Conservation (phyloP, 2,329 filamentous ascomycete species). For the Rhinocladiella similis region DNA sequence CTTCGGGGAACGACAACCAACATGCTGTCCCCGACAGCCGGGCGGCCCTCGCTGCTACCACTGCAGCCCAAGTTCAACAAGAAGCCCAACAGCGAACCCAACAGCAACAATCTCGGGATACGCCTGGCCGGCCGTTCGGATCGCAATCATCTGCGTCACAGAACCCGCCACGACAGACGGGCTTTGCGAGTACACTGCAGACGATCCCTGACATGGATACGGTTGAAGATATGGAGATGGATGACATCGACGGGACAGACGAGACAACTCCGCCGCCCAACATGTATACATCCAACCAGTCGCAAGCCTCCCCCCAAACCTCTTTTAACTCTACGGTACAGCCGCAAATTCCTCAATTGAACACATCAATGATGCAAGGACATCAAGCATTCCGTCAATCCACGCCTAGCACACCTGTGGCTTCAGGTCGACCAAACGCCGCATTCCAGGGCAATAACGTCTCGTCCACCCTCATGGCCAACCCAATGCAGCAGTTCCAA, state of each 20-base stretch:
- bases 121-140: conserved; percentile 30
- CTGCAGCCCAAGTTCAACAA: conserved; percentile 50
- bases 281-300: conserved; percentile 56
- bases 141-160: conserved; percentile 24
- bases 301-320: conserved; percentile 68
- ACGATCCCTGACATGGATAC: conserved; percentile 40
- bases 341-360: conserved; percentile 65
- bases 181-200: conserved; percentile 31
- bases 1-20: conserved; percentile 48
- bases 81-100: conserved; percentile 47
- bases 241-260: conserved; percentile 62
- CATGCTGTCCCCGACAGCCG: conserved; percentile 48
- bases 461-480: conserved; percentile 84
- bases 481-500: conserved; percentile 63
- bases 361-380: conserved; percentile 72
- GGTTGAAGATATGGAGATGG: conserved; percentile 91
- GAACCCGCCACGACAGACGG: conserved; percentile 24
- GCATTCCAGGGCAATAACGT: conserved; percentile 86
- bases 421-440: conserved; percentile 57
- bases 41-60: conserved; percentile 45
- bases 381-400: conserved; percentile 82
- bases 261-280: conserved; percentile 35
- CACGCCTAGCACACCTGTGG: conserved; percentile 79
- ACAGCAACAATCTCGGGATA: conserved; percentile 28
- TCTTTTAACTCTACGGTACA: conserved; percentile 59